Conservation (phyloP, 1,284 basidiomycete species). For the Coniferiporia sulphurascens region DNA sequence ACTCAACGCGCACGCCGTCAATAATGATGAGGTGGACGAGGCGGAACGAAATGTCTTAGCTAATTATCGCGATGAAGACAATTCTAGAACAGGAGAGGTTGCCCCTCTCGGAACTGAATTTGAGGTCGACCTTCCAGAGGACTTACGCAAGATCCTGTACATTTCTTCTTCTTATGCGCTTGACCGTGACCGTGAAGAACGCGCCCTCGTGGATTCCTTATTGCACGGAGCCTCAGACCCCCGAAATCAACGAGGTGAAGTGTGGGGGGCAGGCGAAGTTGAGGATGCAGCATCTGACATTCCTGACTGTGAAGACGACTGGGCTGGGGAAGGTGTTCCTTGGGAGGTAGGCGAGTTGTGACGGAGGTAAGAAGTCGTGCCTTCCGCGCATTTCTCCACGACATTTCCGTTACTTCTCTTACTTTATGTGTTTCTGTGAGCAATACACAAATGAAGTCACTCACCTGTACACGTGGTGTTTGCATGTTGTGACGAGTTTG, state of each 20-base stretch:
- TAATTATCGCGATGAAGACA: no score
- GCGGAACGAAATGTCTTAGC: not conserved
- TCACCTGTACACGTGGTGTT: constrained; percentile 10
- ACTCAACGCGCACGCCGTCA: not conserved
- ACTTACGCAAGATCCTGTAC: constrained; percentile 56
- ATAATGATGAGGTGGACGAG: not conserved
- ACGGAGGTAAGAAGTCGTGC: constrained; percentile 24
- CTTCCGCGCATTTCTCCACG: not conserved
- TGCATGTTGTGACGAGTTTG: constrained; percentile 12
- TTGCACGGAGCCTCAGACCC: constrained; percentile 53
- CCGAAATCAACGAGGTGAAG: constrained; percentile 59
- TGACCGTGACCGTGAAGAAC: constrained; percentile 42
- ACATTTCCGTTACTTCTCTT: not conserved
- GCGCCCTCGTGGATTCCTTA: constrained; percentile 51
- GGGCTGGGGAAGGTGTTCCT: constrained; percentile 75
- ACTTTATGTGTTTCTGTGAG: constrained; percentile 2
- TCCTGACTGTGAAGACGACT: constrained; percentile 62
- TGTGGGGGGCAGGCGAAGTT: constrained; percentile 73
- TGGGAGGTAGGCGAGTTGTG: constrained; percentile 65
- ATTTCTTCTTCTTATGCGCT: constrained; percentile 43
- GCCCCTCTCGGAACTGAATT: not conserved
- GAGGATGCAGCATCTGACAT: constrained; percentile 32
- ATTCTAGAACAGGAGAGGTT: not conserved
- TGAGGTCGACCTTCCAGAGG: constrained; percentile 59
- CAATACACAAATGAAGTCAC: not conserved